phyloP scores from a whole-genome alignment of 495 filamentous ascomycete species.

The Penicillium samsonianum region DNA sequence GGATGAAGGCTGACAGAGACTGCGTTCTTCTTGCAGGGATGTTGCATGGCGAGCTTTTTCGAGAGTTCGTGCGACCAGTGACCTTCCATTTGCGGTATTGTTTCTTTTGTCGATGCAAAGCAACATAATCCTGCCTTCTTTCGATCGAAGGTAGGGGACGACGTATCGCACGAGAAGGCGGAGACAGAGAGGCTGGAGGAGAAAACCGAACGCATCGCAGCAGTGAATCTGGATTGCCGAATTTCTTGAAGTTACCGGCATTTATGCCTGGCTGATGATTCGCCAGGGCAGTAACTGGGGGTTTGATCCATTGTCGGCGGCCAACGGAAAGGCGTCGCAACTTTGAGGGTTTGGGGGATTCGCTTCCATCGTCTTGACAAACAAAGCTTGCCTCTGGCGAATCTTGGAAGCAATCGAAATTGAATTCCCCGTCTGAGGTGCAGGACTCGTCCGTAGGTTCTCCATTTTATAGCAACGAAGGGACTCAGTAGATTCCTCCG shows the following conservation, averaged over 20 bases:
- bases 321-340: conserved; percentile 11
- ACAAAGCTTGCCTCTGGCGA: conserved; percentile 9
- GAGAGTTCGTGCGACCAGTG: conserved; percentile 7
- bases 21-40: conserved; percentile 7
- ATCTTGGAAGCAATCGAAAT: conserved; percentile 22
- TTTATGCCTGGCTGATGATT: background rate
- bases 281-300: conserved; percentile 1
- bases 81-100: conserved; percentile 26
- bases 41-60: conserved; percentile 14
- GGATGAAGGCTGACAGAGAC: background rate
- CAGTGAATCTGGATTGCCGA: background rate
- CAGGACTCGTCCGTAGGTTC: conserved; percentile 10
- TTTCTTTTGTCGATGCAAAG: conserved; percentile 19
- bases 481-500: background rate
- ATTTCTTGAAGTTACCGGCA: background rate
- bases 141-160: conserved; percentile 18
- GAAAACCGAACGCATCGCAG: conserved; percentile 23
- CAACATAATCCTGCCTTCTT: conserved; percentile 18
- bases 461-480: conserved; percentile 1
- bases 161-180: background rate
- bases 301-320: conserved; percentile 2
- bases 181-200: conserved; percentile 7
- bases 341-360: conserved; percentile 1
- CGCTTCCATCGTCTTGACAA: background rate
- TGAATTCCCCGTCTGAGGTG: conserved; percentile 14